phyloP scores from a whole-genome alignment of 768 basidiomycete species.

The Rhodotorula diobovata region DNA sequence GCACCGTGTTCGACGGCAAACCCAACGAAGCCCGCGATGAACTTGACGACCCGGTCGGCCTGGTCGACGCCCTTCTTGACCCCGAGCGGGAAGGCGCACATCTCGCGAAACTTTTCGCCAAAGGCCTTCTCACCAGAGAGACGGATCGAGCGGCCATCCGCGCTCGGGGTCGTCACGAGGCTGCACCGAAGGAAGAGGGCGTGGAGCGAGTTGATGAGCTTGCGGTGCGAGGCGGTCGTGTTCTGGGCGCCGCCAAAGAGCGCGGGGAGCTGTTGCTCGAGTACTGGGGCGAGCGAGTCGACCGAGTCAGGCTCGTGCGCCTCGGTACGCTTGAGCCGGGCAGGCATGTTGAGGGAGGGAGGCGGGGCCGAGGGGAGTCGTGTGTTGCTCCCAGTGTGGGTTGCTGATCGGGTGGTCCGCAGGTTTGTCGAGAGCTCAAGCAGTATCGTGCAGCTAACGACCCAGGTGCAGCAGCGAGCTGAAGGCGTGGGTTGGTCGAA shows the following conservation, averaged over 20 bases:
- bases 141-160: conserved; percentile 48
- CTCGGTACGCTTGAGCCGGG: background rate
- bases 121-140: conserved; percentile 74
- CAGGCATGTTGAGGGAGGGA: conserved; percentile 1
- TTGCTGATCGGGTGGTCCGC: no score
- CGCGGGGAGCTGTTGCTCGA: conserved; percentile 14
- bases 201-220: conserved; percentile 77
- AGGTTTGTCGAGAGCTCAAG: background rate
- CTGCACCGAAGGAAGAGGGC: conserved; percentile 70
- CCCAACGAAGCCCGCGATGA: conserved; percentile 70
- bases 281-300: conserved; percentile 7
- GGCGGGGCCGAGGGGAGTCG: background rate
- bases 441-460: no score
- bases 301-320: conserved; percentile 18
- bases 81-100: conserved; percentile 58
- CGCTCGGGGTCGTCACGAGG: conserved; percentile 50
- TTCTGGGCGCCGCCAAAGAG: conserved; percentile 29
- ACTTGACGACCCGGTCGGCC: conserved; percentile 75
- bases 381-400: no score
- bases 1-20: conserved; percentile 73
- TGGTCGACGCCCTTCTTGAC: conserved; percentile 73
- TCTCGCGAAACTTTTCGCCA: conserved; percentile 58
- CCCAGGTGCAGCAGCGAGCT: no score
- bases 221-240: conserved; percentile 66
- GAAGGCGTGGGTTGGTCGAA: no score